Conservation (phyloP, 208 protist genomes). For the Leptomonas pyrrhocoris region DNA sequence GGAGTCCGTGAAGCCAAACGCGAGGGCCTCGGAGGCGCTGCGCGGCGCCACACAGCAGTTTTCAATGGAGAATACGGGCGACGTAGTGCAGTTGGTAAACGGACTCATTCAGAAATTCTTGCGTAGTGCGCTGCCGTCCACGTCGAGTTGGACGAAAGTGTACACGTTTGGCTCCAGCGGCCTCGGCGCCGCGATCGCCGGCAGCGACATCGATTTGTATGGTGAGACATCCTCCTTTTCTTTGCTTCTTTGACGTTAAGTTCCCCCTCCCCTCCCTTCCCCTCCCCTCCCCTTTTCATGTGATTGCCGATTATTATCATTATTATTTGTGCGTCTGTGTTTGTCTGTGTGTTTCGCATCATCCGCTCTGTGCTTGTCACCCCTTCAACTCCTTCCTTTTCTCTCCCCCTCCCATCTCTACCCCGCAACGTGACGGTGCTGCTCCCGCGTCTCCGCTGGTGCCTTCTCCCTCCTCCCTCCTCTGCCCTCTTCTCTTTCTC, state of each 20-base stretch:
- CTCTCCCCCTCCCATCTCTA: neutral
- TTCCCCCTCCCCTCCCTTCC: neutral
- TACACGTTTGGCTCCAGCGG: slow-evolving; percentile 80
- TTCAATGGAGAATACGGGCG: slow-evolving; percentile 27
- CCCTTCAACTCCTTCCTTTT: neutral
- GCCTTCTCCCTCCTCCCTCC: neutral
- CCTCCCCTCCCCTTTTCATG: neutral
- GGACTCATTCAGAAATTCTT: slow-evolving; percentile 22
- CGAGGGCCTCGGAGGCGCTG: slow-evolving; percentile 18
- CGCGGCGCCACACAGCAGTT: slow-evolving; percentile 21
- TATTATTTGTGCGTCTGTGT: too few relatives aligned
- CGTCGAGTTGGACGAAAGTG: slow-evolving; percentile 50
- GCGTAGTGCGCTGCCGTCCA: slow-evolving; percentile 12
- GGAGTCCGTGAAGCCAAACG: neutral
- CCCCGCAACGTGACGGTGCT: too few relatives aligned
- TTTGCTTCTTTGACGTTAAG: slow-evolving; percentile 5
- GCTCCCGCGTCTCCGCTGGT: neutral
- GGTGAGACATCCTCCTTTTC: slow-evolving; percentile 53
- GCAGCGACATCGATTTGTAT: slow-evolving; percentile 94
- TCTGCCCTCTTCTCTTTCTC: neutral
- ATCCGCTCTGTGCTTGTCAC: slow-evolving; percentile 6
- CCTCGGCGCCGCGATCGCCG: slow-evolving; percentile 71
- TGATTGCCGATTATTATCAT: neutral
- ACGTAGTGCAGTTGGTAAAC: slow-evolving; percentile 29
- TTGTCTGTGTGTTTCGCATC: neutral